These are phyloP conservation scores for Candida pini DNA, from an alignment of 805 yeast genomes.

Conservation along the genomic window DNA sequence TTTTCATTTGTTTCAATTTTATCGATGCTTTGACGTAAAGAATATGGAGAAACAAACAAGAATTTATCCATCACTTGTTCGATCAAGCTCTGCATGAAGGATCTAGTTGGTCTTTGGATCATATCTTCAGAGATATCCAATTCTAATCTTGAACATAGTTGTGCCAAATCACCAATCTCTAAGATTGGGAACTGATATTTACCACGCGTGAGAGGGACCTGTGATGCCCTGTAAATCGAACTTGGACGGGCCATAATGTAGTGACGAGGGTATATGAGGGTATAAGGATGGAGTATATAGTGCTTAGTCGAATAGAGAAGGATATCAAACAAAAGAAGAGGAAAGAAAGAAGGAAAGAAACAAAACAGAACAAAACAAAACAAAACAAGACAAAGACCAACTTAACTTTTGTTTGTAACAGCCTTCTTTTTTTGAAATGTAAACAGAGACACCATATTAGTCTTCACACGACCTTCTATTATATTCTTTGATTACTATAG, in stretches of 20 bases:
- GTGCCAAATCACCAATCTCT: slow-evolving; percentile 24
- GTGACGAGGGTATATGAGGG: no score
- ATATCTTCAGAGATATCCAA: slow-evolving; percentile 26
- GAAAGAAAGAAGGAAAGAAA: not conserved
- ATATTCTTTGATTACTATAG: not conserved
- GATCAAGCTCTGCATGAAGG: slow-evolving; percentile 27
- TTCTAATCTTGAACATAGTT: slow-evolving; percentile 22
- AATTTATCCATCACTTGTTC: slow-evolving; percentile 32
- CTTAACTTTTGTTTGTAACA: no score
- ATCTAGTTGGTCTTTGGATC: slow-evolving; percentile 25
- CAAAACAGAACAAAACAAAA: not conserved
- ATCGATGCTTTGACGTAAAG: slow-evolving; percentile 22
- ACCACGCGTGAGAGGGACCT: slow-evolving; percentile 18
- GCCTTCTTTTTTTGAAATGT: no score
- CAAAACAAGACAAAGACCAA: not conserved
- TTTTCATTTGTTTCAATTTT: slow-evolving; percentile 17
- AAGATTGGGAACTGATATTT: slow-evolving; percentile 30
- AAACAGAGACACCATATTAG: slow-evolving; percentile 1
- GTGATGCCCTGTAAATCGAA: slow-evolving; percentile 28
- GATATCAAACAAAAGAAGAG: no score
- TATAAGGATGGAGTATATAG: no score
- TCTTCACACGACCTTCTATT: not conserved
- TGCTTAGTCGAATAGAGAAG: no score
- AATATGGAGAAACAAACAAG: slow-evolving; percentile 27
- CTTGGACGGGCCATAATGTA: slow-evolving; percentile 31